A percentile compares a stretch with the other conserved stretches of the same genome.
Evolutionary conservation across 2,329 filamentous ascomycete species (phyloP).

Genomic region (Annulohypoxylon truncatum): DNA sequence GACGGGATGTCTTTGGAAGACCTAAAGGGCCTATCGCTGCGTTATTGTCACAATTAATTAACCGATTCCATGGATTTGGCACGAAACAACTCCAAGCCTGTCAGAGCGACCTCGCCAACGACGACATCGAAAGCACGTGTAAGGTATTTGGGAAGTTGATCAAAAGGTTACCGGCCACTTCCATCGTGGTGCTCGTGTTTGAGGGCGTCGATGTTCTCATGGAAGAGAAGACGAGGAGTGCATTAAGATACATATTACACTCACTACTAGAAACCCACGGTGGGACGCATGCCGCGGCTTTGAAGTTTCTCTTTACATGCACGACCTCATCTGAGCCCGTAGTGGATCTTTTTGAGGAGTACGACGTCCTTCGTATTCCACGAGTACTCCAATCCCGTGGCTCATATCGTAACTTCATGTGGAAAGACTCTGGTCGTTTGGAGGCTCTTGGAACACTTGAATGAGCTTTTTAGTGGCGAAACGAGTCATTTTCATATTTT

Average conservation of each 20-base stretch:
- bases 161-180: background rate
- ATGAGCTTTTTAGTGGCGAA: background rate
- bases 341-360: slow-evolving; percentile 3
- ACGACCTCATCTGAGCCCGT: slow-evolving; percentile 10
- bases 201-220: slow-evolving; percentile 13
- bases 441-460: background rate
- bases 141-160: background rate
- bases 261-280: background rate
- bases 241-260: slow-evolving; percentile 4
- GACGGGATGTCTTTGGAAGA: background rate
- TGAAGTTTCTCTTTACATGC: slow-evolving; percentile 19
- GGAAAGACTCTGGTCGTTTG: slow-evolving; percentile 15
- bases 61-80: slow-evolving; percentile 1
- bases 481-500: background rate
- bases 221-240: slow-evolving; percentile 7
- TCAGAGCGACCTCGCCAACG: background rate
- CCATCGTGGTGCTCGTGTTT: slow-evolving; percentile 6
- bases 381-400: background rate
- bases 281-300: slow-evolving; percentile 10
- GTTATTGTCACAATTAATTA: slow-evolving; percentile 6
- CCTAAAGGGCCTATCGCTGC: slow-evolving; percentile 1
- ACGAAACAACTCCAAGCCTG: slow-evolving; percentile 10
- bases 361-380: slow-evolving; percentile 18
- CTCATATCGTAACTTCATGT: slow-evolving; percentile 11
- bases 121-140: slow-evolving; percentile 5